Percentiles rank a stretch among this genome's conserved stretches.
phyloP scores from a whole-genome alignment of 805 yeast species.

The Kuraishia cidri region DNA sequence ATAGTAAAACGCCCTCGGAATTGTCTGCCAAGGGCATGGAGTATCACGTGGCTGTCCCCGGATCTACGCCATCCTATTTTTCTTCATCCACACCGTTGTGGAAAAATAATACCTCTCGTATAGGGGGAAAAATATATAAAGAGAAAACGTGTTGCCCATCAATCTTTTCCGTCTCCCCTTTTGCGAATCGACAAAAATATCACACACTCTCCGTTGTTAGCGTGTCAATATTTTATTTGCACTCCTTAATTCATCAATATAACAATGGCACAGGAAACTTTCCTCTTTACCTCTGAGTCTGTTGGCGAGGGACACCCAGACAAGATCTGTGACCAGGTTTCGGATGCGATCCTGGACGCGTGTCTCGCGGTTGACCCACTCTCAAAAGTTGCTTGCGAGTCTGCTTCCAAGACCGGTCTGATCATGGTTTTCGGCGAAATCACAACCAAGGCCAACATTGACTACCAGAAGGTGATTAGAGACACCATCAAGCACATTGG shows the following conservation, averaged over 20 bases:
- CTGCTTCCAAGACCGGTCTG: slow-evolving; percentile 99
- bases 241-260: background rate
- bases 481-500: slow-evolving; percentile 98
- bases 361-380: slow-evolving; percentile 92
- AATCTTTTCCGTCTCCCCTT: background rate
- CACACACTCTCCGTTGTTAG: background rate
- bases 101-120: no score
- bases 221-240: background rate
- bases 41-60: no score
- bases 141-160: background rate
- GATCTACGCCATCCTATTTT: no score
- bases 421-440: slow-evolving; percentile 99
- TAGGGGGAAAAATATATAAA: no score
- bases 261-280: no score
- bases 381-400: slow-evolving; percentile 98
- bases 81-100: no score
- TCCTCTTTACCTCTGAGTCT: slow-evolving; percentile 76
- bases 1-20: no score
- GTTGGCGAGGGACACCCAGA: slow-evolving; percentile 96
- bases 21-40: no score
- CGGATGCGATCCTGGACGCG: slow-evolving; percentile 97
- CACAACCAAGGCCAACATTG: slow-evolving; percentile 92
- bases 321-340: slow-evolving; percentile 97
- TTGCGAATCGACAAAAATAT: background rate
- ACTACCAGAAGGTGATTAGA: slow-evolving; percentile 95